Evolutionary conservation across 179 eudicot species (phyloP).

Genomic region (Beta corolliflora): DNA sequence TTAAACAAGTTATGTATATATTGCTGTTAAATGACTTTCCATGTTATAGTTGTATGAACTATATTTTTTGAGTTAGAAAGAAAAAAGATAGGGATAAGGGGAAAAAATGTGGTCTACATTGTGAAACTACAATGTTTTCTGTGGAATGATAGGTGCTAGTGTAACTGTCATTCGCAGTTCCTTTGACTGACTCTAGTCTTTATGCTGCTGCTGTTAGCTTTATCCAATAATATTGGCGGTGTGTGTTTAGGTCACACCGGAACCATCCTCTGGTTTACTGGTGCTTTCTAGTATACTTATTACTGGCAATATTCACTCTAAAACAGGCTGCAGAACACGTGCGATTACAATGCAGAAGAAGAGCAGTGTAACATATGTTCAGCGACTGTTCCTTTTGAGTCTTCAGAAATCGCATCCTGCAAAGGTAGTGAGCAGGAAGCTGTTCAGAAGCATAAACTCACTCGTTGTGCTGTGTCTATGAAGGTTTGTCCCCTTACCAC

Average conservation of each 20-base stretch:
- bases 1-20: neutral
- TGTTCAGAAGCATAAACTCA: constrained; percentile 55
- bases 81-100: neutral
- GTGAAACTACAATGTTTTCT: neutral
- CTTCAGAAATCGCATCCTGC: constrained; percentile 67
- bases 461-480: constrained; percentile 74
- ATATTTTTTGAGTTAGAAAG: neutral
- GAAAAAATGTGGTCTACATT: neutral
- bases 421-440: constrained; percentile 35
- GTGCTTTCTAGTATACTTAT: neutral
- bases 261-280: neutral
- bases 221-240: neutral
- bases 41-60: neutral
- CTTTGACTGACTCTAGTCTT: neutral
- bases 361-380: constrained; percentile 79
- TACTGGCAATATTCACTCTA: neutral
- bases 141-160: neutral
- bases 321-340: constrained; percentile 37
- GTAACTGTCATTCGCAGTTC: neutral
- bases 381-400: constrained; percentile 70
- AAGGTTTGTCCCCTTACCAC: constrained; percentile 67
- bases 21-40: neutral
- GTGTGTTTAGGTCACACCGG: neutral
- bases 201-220: neutral
- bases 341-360: constrained; percentile 48